Base-by-base conservation (phyloP, 1,284 basidiomycete species). In the Vanrija sp. region DNA sequence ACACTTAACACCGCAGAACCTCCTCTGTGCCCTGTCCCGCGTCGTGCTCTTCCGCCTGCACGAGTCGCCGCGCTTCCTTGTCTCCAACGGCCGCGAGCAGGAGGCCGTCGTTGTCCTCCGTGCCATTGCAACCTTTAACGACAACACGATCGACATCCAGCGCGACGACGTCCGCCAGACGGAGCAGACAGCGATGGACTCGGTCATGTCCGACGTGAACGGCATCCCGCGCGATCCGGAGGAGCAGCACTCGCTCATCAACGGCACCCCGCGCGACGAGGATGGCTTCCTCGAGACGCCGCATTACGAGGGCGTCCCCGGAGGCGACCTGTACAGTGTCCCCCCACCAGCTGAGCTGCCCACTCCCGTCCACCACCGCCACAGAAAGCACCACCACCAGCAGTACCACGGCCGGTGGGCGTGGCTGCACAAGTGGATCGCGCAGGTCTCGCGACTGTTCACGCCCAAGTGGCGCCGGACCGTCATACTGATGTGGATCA, bases 41-140 rank as follows among this genome's bases (percentile, higher is more conserved):
- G 89, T 95, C 60, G 78, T 89, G 9, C 86, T 97, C 73, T 96
- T 98, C 81, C 84, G 85, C 9, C 78, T 98, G 16, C 86, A 95
- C 71, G 95, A 98, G 76, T 95, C 91, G 0, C 93, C 95, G 9
- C 85, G 91, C 38, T 95, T 86, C 67, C 85, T 97, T 52, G 90
- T 93, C 12, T 85, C 91, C 44, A 86, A 87, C 0, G 90, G 91
- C 9, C 82, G 90, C 29, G 83, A 83, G 28, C 82, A 85, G 51
- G 91, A 95, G 67, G 93, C 93, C 0, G 76, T 93, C 42, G 83
- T 88, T 59, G 86, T 86, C 2, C 80, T 97, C 0, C 85, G 87
- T 62, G 78, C 87, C 60, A 96, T 97, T 44, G 89, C 88, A 2
- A 81, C 81, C 42, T 92, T 87, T 77, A 96, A 97, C 72, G 89